A percentile compares a stretch with the other conserved stretches of the same genome.
Conservation (phyloP, 371 early-diverging fungal genomes). For the Chytridiales sp. region DNA sequence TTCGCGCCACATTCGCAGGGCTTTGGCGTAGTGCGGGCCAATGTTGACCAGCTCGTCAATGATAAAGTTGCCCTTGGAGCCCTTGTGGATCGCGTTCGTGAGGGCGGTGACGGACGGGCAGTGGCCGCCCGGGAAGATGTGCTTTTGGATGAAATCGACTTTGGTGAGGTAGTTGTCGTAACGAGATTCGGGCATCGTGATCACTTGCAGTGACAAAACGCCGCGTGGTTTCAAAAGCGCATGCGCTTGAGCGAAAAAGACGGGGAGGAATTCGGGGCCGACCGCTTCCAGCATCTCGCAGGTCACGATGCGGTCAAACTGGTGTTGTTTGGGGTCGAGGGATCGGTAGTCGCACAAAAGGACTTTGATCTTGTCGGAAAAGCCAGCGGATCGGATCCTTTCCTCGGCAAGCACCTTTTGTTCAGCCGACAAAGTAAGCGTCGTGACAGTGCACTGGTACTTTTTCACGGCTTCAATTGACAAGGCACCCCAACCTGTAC, state of each 20-base stretch:
- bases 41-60: constrained; percentile 58
- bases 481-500: constrained; percentile 70
- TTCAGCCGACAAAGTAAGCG: constrained; percentile 63
- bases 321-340: constrained; percentile 43
- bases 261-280: constrained; percentile 59
- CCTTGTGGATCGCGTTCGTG: constrained; percentile 48
- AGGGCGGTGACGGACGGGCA: constrained; percentile 63
- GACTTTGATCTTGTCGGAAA: constrained; percentile 51
- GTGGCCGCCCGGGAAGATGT: constrained; percentile 74
- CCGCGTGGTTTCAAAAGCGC: constrained; percentile 55
- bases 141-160: constrained; percentile 68
- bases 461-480: constrained; percentile 55
- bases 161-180: constrained; percentile 53
- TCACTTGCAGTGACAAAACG: constrained; percentile 52
- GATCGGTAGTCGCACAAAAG: constrained; percentile 64
- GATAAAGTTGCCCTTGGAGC: constrained; percentile 53
- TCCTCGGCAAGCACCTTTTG: constrained; percentile 62
- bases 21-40: constrained; percentile 68
- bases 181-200: constrained; percentile 66
- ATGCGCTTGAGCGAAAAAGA: constrained; percentile 60
- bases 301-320: constrained; percentile 66
- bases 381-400: constrained; percentile 55
- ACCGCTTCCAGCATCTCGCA: constrained; percentile 78
- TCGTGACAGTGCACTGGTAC: constrained; percentile 57
- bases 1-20: constrained; percentile 64